Percentiles rank a stretch among this genome's conserved stretches.
Evolutionary conservation across 2,329 filamentous ascomycete species (phyloP).

Genomic region (Tolypocladium amazonense): DNA sequence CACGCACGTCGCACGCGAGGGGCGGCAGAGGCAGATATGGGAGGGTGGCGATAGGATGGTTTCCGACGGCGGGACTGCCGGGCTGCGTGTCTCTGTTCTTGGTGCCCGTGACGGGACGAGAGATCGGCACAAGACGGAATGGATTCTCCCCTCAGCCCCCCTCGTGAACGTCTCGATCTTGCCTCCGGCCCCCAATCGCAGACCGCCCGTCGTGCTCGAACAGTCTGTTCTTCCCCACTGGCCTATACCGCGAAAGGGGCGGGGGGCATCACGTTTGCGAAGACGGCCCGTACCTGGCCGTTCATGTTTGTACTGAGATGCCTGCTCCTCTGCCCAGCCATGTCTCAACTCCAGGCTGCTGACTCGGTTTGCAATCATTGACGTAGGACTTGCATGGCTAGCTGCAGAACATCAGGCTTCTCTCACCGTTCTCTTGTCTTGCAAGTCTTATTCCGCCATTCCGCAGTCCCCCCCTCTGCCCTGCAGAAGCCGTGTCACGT

Average conservation of each 20-base stretch:
- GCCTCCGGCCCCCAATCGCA: neutral
- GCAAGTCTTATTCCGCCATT: neutral
- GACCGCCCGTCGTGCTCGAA: neutral
- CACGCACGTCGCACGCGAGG: neutral
- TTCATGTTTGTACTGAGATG: neutral
- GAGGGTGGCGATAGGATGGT: neutral
- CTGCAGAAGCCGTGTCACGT: neutral
- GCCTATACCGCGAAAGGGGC: neutral
- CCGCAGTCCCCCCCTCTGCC: neutral
- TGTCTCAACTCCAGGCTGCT: neutral
- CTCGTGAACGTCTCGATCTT: neutral
- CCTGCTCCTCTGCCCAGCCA: neutral
- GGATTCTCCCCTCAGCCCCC: neutral
- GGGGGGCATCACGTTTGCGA: neutral
- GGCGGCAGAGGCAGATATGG: neutral
- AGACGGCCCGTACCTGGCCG: neutral
- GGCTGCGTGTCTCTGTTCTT: neutral
- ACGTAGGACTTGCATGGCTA: neutral
- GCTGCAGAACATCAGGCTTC: neutral
- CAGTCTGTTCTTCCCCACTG: neutral
- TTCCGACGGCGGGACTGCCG: neutral
- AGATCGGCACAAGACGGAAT: neutral
- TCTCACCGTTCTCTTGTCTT: neutral
- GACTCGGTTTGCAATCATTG: neutral
- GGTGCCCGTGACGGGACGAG: neutral